phyloP scores from a whole-genome alignment of 176 grass and related monocot species.

The Aegilops tauschii region DNA sequence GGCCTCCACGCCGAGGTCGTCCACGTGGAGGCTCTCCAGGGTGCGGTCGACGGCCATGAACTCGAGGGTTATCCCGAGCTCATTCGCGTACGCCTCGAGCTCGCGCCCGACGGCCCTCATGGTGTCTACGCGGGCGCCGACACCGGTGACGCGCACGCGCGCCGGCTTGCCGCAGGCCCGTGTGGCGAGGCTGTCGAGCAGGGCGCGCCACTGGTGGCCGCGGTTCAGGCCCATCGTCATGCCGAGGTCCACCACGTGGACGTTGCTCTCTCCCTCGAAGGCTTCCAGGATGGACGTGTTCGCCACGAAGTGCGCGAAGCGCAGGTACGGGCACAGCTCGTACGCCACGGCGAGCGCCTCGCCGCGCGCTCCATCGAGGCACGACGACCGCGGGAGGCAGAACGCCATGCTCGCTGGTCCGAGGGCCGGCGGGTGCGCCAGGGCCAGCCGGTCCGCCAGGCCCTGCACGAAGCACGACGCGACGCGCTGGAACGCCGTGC shows the following conservation, averaged over 20 bases:
- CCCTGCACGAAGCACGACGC: constrained; percentile 78
- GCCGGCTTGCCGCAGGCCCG: constrained; percentile 19
- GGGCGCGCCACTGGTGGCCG: constrained; percentile 55
- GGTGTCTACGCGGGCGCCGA: constrained; percentile 30
- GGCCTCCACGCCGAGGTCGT: constrained; percentile 35
- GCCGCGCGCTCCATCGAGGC: constrained; percentile 20
- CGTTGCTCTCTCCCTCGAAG: constrained; percentile 58
- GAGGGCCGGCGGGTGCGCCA: constrained; percentile 48
- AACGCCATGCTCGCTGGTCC: constrained; percentile 49
- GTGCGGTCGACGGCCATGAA: constrained; percentile 41
- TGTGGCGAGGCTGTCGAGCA: constrained; percentile 46
- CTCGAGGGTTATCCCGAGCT: constrained; percentile 43
- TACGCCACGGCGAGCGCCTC: constrained; percentile 66
- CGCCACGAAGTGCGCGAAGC: constrained; percentile 72
- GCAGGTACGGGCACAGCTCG: constrained; percentile 72
- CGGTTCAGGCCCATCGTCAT: constrained; percentile 56
- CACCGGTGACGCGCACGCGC: constrained; percentile 49
- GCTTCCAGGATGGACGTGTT: constrained; percentile 61
- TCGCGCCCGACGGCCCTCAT: constrained; percentile 39
- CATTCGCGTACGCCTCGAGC: constrained; percentile 33
- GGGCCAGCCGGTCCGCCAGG: constrained; percentile 50
- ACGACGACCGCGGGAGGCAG: constrained; percentile 34
- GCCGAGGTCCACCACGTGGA: constrained; percentile 69
- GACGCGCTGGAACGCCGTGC: constrained; percentile 72
- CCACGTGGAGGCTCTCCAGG: constrained; percentile 45